Evolutionary conservation across 2,329 filamentous ascomycete species (phyloP).

Genomic region (Fusarium anthophilum): DNA sequence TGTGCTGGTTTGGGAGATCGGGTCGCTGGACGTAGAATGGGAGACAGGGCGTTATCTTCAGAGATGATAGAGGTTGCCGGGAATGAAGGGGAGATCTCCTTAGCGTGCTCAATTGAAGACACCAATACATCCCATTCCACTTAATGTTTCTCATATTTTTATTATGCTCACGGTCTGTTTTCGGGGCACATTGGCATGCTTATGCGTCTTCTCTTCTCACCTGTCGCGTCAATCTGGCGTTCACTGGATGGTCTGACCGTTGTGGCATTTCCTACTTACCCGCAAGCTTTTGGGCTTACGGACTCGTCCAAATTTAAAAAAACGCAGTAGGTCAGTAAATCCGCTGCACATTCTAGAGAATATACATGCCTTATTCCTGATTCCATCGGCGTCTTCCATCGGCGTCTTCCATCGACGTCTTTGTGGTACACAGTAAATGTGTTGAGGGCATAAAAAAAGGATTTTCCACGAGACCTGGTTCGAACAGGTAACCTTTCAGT

Average conservation of each 20-base stretch:
- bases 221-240: neutral
- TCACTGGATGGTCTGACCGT: neutral
- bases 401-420: too few species aligned
- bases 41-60: neutral
- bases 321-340: too few species aligned
- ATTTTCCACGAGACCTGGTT: too few species aligned
- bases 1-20: fast-evolving
- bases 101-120: fast-evolving
- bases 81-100: fast-evolving
- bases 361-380: too few species aligned
- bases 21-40: fast-evolving
- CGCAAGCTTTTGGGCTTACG: too few species aligned
- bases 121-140: neutral
- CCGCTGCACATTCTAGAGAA: too few species aligned
- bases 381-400: too few species aligned
- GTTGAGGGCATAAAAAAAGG: too few species aligned
- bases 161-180: fast-evolving
- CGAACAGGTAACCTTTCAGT: too few species aligned
- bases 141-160: fast-evolving
- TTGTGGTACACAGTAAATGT: too few species aligned
- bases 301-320: too few species aligned
- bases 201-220: fast-evolving
- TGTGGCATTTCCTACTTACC: neutral
- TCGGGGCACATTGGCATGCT: too few species aligned
- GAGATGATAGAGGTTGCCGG: neutral